A percentile compares a stretch with the other conserved stretches of the same genome.
These are phyloP conservation scores for Haplosporangium gracile DNA, from an alignment of 192 early-diverging fungal genomes.

Conservation along the genomic window DNA sequence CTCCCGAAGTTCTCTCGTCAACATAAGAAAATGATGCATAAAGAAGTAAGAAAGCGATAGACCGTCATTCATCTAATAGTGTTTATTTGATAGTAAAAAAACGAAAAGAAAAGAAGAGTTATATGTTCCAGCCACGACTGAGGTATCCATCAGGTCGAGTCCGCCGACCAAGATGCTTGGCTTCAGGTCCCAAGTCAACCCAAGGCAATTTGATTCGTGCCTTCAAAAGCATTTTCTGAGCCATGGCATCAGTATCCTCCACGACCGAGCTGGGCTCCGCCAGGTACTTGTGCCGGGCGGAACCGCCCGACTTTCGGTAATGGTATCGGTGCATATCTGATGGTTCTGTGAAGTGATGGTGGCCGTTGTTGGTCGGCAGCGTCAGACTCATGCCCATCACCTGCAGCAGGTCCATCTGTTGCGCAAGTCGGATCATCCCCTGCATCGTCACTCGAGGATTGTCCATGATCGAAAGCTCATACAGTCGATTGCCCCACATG, in stretches of 20 bases:
- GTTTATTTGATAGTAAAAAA: not conserved
- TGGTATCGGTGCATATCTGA: not conserved
- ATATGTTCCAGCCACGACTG: slow-evolving; percentile 5
- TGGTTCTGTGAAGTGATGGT: not conserved
- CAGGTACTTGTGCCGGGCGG: slow-evolving; percentile 2
- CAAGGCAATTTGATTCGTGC: slow-evolving; percentile 24
- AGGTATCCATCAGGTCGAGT: slow-evolving; percentile 9
- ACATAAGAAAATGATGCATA: no score
- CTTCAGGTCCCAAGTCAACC: slow-evolving; percentile 35
- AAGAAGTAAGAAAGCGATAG: not conserved
- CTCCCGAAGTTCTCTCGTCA: not conserved
- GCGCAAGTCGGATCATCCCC: slow-evolving; percentile 35
- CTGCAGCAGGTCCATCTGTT: slow-evolving; percentile 33
- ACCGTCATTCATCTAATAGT: not conserved
- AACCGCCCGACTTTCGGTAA: not conserved
- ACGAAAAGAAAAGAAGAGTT: slow-evolving; percentile 1
- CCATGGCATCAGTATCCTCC: slow-evolving; percentile 3
- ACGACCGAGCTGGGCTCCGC: not conserved
- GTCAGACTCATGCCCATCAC: slow-evolving; percentile 34
- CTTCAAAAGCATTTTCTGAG: slow-evolving; percentile 18
- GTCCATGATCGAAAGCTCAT: slow-evolving; percentile 29
- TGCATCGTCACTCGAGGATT: slow-evolving; percentile 32
- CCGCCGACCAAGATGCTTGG: slow-evolving; percentile 20
- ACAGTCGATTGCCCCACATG: slow-evolving; percentile 19
- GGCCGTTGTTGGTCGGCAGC: not conserved